phyloP scores from a whole-genome alignment of 2,329 filamentous ascomycete genomes.

The Cercospora berteroae region DNA sequence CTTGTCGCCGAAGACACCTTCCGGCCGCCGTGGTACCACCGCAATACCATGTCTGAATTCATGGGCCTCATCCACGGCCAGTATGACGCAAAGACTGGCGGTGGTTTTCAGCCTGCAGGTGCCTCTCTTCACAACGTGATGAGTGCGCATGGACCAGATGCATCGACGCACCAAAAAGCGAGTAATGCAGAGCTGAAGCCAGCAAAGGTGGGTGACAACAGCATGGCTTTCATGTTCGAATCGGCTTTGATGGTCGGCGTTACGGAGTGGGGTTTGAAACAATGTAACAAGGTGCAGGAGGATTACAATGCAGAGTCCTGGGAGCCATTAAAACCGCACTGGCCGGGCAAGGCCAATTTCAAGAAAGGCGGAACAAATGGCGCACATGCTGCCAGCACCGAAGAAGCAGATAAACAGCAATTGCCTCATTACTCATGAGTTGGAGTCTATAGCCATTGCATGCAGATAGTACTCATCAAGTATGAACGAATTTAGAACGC shows the following conservation, averaged over 20 bases:
- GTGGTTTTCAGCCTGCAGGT: conserved; percentile 60
- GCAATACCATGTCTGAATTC: conserved; percentile 66
- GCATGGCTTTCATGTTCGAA: conserved; percentile 69
- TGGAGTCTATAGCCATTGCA: neutral
- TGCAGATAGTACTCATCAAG: neutral
- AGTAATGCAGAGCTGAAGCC: conserved; percentile 56
- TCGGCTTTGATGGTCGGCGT: conserved; percentile 69
- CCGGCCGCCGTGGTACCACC: conserved; percentile 70
- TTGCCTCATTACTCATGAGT: conserved; percentile 23
- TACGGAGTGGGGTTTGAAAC: conserved; percentile 68
- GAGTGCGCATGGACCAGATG: conserved; percentile 56
- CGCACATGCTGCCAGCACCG: neutral
- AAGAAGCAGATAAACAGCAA: conserved; percentile 17
- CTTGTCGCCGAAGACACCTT: conserved; percentile 68
- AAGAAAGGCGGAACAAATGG: conserved; percentile 16
- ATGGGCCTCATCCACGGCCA: conserved; percentile 59
- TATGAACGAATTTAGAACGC: neutral
- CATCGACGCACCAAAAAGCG: conserved; percentile 56
- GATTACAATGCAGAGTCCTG: conserved; percentile 81
- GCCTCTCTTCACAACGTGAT: conserved; percentile 52
- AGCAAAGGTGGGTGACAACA: conserved; percentile 58
- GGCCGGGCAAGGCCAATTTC: conserved; percentile 25
- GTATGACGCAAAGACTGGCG: conserved; percentile 59
- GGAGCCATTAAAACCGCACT: conserved; percentile 54
- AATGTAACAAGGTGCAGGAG: conserved; percentile 67